These are phyloP conservation scores for Arctium minus DNA, from an alignment of 129 eudicot genomes.

Conservation along the genomic window DNA sequence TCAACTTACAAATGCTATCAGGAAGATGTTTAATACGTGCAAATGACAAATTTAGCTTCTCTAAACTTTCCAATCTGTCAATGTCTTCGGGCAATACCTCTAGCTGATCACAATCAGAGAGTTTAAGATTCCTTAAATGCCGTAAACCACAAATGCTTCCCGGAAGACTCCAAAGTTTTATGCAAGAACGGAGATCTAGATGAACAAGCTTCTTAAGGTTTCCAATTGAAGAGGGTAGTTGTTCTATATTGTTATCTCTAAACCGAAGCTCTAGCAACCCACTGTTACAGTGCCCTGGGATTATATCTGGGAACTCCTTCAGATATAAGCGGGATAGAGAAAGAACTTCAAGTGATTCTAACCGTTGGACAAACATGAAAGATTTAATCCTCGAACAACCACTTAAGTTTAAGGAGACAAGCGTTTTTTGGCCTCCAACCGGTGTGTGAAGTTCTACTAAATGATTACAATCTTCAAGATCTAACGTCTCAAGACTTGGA, in stretches of 20 bases:
- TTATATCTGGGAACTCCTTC: not conserved
- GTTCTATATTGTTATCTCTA: not conserved
- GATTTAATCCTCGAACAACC: not conserved
- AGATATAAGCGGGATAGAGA: not conserved
- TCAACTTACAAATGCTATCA: not conserved
- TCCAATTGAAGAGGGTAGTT: constrained; percentile 4
- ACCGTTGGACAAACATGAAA: not conserved
- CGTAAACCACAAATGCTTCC: not conserved
- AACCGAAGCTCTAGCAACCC: not conserved
- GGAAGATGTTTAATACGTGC: not conserved
- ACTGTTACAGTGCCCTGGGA: not conserved
- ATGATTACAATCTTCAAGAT: not conserved
- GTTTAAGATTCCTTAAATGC: not conserved
- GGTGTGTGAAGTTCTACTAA: not conserved
- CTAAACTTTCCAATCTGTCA: not conserved
- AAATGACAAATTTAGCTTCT: not conserved
- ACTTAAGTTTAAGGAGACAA: constrained; percentile 1
- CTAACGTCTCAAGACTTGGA: not conserved
- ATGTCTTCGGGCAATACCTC: not conserved
- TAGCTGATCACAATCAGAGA: not conserved
- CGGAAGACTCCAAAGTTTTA: not conserved
- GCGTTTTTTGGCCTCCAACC: not conserved
- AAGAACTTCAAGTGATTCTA: constrained; percentile 14
- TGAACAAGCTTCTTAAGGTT: not conserved
- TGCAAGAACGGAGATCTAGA: not conserved